Base-by-base conservation (phyloP, 169 alveolate genomes). In the Eimeria falciformis region DNA sequence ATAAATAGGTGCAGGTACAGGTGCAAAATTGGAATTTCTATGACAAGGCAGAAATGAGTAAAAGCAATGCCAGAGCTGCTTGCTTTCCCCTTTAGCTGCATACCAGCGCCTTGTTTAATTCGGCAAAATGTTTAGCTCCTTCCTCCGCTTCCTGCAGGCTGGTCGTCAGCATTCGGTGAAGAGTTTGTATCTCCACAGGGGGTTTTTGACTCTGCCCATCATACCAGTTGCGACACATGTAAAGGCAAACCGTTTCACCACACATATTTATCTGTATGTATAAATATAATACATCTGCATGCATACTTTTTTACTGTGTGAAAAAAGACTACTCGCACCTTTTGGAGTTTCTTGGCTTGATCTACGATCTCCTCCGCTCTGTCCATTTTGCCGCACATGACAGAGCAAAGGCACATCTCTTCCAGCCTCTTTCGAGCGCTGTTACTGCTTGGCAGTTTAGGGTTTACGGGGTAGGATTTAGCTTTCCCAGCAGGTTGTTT, bases 101-200 rank as follows among this genome's bases (percentile, higher is more conserved):
- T 50, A 81, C 89, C 33, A 81, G 73, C 23, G 56, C 29, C 75
- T 81, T 25, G 53, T 66, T 55, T 25, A 81, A 29, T 7, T 45
- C 89, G 43, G 89, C 71, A 5, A 81, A 81, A 21, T 81, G 89
- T 37, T 81, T 81, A 1, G 89, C 77, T 46, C 47, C 89, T 53
- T 81, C 89, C 55, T 81, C 89, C 37, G 89, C 89, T 45, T 56
- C 89, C 11, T 81, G 43, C 29, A 81, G 75, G 89, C 33, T 81
- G 29, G 47, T 81, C 21, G 89, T 45, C 33, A 81, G 77, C 89
- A 81, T 81, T 81, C 65, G 89, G 23, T 81, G 89, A 37, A 81
- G 37, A 2, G 89, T 81, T 75, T 81, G 75, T 66, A 81, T 56
- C 18, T 81, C 75, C 75, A 81, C 50, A 25, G 89, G 89, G 46